Evolutionary conservation across 2,329 filamentous ascomycete genomes (phyloP).

Genomic region (Aspergillus felis): DNA sequence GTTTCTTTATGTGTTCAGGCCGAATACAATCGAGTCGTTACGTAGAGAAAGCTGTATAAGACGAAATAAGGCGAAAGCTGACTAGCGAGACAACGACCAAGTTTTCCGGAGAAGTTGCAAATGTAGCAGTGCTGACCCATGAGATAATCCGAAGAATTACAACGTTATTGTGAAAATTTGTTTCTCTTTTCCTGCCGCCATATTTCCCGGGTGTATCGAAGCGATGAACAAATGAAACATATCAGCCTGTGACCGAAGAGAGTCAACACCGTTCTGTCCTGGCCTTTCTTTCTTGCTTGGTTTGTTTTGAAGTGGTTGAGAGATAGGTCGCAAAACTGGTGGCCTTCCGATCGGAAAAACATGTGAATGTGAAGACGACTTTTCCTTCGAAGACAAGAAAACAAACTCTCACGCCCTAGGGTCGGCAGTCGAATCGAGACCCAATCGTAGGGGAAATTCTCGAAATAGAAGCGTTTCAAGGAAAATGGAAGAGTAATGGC

Average conservation of each 20-base stretch:
- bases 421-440: conserved; percentile 34
- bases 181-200: conserved; percentile 40
- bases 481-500: conserved; percentile 28
- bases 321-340: conserved; percentile 32
- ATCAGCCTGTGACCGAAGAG: conserved; percentile 36
- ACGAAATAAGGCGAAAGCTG: conserved; percentile 38
- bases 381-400: conserved; percentile 26
- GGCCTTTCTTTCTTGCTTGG: conserved; percentile 5
- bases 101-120: conserved; percentile 33
- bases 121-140: conserved; percentile 40
- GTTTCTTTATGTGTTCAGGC: conserved; percentile 19
- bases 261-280: conserved; percentile 30
- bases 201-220: conserved; percentile 36
- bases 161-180: conserved; percentile 37
- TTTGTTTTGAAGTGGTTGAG: conserved; percentile 19
- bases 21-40: conserved; percentile 44
- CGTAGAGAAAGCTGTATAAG: conserved; percentile 33
- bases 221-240: conserved; percentile 37
- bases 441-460: conserved; percentile 25
- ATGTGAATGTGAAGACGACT: conserved; percentile 34
- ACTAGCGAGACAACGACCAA: conserved; percentile 39
- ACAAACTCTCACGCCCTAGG: conserved; percentile 35
- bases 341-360: conserved; percentile 33
- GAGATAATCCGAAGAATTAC: conserved; percentile 44
- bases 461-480: conserved; percentile 25